Conservation (phyloP, 495 filamentous ascomycete genomes). For the Cetradonia linearis region DNA sequence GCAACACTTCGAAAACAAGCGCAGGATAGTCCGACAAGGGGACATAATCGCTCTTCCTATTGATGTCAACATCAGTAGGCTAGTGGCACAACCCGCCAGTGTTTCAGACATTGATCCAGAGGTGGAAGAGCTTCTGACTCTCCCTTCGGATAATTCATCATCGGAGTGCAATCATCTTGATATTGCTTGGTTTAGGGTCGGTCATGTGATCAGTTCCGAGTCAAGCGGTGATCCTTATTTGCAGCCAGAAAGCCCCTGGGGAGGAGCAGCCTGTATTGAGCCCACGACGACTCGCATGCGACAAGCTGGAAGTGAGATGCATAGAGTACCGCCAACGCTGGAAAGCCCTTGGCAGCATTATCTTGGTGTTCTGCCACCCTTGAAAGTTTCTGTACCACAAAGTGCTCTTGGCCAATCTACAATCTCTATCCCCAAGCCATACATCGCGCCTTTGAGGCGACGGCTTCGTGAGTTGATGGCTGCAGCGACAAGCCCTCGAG, state of each 20-base stretch:
- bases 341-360: slow-evolving; percentile 79
- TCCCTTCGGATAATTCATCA: background rate
- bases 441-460: slow-evolving; percentile 57
- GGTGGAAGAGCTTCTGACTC: slow-evolving; percentile 19
- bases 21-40: slow-evolving; percentile 68
- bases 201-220: slow-evolving; percentile 54
- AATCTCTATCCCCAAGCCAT: slow-evolving; percentile 33
- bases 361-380: slow-evolving; percentile 56
- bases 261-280: slow-evolving; percentile 71
- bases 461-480: slow-evolving; percentile 76
- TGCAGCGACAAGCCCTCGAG: slow-evolving; percentile 78
- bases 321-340: slow-evolving; percentile 62
- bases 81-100: slow-evolving; percentile 16
- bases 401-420: slow-evolving; percentile 19
- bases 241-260: slow-evolving; percentile 58
- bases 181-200: slow-evolving; percentile 84
- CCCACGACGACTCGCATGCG: slow-evolving; percentile 75
- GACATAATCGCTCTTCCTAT: slow-evolving; percentile 81
- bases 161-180: slow-evolving; percentile 28
- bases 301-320: slow-evolving; percentile 72
- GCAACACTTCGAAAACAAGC: slow-evolving; percentile 68
- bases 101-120: slow-evolving; percentile 18
- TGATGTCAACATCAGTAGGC: slow-evolving; percentile 39
- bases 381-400: slow-evolving; percentile 27
- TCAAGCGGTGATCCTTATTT: slow-evolving; percentile 38